Evolutionary conservation across 495 filamentous ascomycete genomes (phyloP), one percentile per base, ranked within the genome.

Genomic region (Penicillium bialowiezense): DNA sequence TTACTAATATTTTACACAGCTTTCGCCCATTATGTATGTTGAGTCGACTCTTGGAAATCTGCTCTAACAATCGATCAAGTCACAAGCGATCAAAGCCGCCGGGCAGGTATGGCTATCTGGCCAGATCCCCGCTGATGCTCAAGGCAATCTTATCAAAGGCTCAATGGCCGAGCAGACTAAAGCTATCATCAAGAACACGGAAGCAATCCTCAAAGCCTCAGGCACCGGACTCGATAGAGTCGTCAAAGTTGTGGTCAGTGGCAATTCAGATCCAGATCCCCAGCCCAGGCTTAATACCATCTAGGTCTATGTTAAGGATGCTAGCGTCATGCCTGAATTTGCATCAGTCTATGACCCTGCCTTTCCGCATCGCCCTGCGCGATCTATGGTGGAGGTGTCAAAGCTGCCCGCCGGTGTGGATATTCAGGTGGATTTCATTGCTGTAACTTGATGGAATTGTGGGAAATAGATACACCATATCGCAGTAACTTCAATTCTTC

Each of bases 381-480:
- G 56, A 23, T 59, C 56, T 10, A 55, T 52, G 51, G 56, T 50
- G 2, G 51, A 59, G 44, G 56, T 59, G 21, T 48, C 56, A 1
- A 45, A 45, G 12, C 37, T 59, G 13, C 56, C 56, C 1, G 51
- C 39, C 14, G 51, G 48, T 17, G 56, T 59, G 13, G 51, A 59
- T 23, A 50, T 52, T 7, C 48, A 52, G 49, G 41, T 50, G 21
- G 52, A 59, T 28, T 55, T 59, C 26, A 50, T 52, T 28, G 52
- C 52, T n/a, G 51, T 59, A 18, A 41, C 47, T 8, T 48, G 44
- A 44, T n/a, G n/a, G n/a, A n/a, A n/a, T n/a, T n/a, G n/a, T n/a
- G n/a, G n/a, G n/a, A n/a, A n/a, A n/a, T n/a, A n/a, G n/a, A n/a
- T n/a, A n/a, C n/a, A n/a, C n/a, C n/a, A n/a, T n/a, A n/a, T n/a